Evolutionary conservation across 176 grass and related monocot species (phyloP), one percentile per base, ranked within the genome.

Genomic region (Oryza australiensis): DNA sequence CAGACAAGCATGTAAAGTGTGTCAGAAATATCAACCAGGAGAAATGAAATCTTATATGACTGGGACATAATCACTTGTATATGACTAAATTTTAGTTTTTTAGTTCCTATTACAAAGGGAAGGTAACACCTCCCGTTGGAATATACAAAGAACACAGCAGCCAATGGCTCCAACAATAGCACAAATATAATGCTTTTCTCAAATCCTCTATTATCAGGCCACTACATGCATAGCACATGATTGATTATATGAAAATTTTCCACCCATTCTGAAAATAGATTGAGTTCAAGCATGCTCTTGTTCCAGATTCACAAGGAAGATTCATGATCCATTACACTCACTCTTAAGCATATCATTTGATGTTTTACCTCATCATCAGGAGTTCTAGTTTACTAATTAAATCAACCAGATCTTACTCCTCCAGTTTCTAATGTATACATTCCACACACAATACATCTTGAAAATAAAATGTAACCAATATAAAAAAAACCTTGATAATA

Each of bases 11-110:
- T 23, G 6, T 40, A 75, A 86, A 62, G 5, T 24, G 49, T 80
- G 70, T 88, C 27, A 74, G 38, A 74, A 59, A 66, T 28, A 33
- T 73, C 13, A 73, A 73, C 67, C 53, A 34, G 68, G 64, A 43
- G 22, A 16, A 40, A 84, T 22, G 15, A 33, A 79, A 66, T 41
- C 26, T 73, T 63, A 71, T 49, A 45, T 28, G 22, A 73, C 49
- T 81, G 5, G 18, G n/a, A 77, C 15, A 6, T 20, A 1, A 37
- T 76, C 16, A 30, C 14, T 84, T 3, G 40, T 38, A 72, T 34
- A 68, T 43, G 45, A 37, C 9, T 1, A 49, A 64, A 78, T 49
- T 78, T 83, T 88, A 70, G 6, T 12, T 59, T 66, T 49, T 41
- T 14, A 64, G 62, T 66, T 81, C 41, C 0, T 48, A 15, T 59